These are phyloP conservation scores for Stephanodiscus minutulus DNA, from an alignment of 108 stramenopile genomes.

Conservation along the genomic window DNA sequence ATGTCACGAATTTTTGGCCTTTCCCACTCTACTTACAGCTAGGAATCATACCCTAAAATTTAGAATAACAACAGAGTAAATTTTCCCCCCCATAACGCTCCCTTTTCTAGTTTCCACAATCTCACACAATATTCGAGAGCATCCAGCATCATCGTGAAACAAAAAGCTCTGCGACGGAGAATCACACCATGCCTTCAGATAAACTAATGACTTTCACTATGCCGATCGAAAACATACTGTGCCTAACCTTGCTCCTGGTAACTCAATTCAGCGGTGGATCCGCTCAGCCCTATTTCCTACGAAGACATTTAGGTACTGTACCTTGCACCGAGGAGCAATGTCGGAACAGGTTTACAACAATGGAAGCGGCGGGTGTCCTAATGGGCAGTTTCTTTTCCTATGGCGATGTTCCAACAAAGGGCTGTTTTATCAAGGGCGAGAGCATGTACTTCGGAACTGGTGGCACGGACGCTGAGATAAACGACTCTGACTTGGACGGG, in stretches of 20 bases:
- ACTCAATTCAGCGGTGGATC: neutral
- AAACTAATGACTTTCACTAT: neutral
- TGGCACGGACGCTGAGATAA: slow-evolving; percentile 13
- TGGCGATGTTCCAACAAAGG: slow-evolving; percentile 7
- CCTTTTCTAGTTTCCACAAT: no score
- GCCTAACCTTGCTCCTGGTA: neutral
- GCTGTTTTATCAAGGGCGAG: slow-evolving; percentile 9
- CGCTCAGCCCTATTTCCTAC: neutral
- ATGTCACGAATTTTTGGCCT: no score
- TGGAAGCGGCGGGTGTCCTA: neutral
- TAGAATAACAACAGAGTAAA: no score
- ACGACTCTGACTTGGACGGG: slow-evolving; percentile 5
- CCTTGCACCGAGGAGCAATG: slow-evolving; percentile 3
- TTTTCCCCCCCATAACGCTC: no score
- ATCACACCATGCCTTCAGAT: no score
- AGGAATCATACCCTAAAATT: no score
- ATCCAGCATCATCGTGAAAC: no score
- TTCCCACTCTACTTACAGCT: no score
- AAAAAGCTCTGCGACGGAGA: no score
- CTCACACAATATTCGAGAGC: no score
- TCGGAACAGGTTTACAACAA: neutral
- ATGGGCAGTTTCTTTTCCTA: neutral
- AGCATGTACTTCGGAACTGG: slow-evolving; percentile 9
- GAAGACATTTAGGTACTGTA: neutral
- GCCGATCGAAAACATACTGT: neutral